Evolutionary conservation across 352 stramenopile genomes (phyloP).

Genomic region (Globisporangium iwayamae): DNA sequence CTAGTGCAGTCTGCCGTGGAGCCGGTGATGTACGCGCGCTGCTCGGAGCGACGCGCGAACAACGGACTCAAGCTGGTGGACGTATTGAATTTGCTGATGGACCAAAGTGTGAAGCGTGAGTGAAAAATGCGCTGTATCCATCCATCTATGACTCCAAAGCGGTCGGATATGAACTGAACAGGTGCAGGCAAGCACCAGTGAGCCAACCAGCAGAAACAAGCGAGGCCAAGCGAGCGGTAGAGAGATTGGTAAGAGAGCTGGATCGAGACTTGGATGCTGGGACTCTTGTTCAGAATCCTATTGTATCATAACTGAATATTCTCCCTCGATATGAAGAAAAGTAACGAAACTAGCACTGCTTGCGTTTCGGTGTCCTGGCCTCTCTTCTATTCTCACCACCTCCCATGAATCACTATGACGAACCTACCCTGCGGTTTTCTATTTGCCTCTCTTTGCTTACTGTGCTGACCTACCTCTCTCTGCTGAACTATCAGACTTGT

Average conservation of each 20-base stretch:
- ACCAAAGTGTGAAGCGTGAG: not conserved
- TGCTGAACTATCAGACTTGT: not conserved
- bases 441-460: not conserved
- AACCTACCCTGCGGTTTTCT: not conserved
- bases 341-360: not conserved
- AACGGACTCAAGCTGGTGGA: slow-evolving; percentile 2
- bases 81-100: slow-evolving; percentile 7
- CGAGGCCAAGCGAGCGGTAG: not conserved
- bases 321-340: not conserved
- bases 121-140: not conserved
- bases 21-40: slow-evolving; percentile 22
- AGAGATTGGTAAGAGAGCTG: not conserved
- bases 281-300: slow-evolving; percentile 5
- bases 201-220: not conserved
- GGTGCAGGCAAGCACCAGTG: not conserved
- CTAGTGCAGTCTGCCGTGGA: slow-evolving; percentile 19
- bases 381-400: not conserved
- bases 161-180: slow-evolving; percentile 4
- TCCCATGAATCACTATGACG: not conserved
- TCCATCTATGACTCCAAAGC: not conserved
- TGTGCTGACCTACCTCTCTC: not conserved
- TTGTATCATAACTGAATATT: slow-evolving; percentile 12
- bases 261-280: not conserved
- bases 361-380: not conserved
- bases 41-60: slow-evolving; percentile 9